Conservation (phyloP, 768 basidiomycete species). For the Gloeophyllum trabeum region DNA sequence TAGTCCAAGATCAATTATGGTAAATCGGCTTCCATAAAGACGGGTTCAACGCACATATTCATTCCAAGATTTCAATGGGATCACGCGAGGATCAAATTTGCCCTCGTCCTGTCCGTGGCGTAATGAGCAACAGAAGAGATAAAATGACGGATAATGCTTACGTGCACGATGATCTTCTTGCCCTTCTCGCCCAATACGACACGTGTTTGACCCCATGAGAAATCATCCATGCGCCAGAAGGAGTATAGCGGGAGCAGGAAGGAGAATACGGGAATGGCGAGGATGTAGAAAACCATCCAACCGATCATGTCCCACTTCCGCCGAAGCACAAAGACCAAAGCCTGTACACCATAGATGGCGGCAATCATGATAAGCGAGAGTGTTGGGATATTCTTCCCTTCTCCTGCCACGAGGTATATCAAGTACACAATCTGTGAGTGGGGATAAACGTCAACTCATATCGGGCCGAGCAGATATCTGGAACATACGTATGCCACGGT, state of each 20-base stretch:
- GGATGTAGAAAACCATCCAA: constrained; percentile 94
- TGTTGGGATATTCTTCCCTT: constrained; percentile 58
- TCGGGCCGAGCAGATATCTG: background rate
- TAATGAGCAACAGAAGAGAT: background rate
- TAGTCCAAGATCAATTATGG: background rate
- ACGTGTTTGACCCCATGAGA: constrained; percentile 92
- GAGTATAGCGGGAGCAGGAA: constrained; percentile 90
- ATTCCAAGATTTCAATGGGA: constrained; percentile 94
- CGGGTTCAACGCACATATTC: constrained; percentile 60
- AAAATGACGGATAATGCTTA: constrained; percentile 26
- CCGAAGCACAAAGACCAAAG: constrained; percentile 81
- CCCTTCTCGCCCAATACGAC: constrained; percentile 89
- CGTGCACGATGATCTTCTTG: constrained; percentile 92
- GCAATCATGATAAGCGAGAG: constrained; percentile 88
- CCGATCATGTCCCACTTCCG: constrained; percentile 99
- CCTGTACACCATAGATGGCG: constrained; percentile 91
- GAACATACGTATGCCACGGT: constrained; percentile 78
- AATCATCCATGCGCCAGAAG: constrained; percentile 98
- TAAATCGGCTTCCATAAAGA: background rate
- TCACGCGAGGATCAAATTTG: constrained; percentile 87
- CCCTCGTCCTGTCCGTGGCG: constrained; percentile 73
- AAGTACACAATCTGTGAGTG: constrained; percentile 69
- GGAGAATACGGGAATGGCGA: constrained; percentile 89
- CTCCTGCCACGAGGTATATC: constrained; percentile 63
- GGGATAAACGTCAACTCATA: constrained; percentile 7